phyloP scores from a whole-genome alignment of 176 grass and related monocot species.

The Carex scoparia region DNA sequence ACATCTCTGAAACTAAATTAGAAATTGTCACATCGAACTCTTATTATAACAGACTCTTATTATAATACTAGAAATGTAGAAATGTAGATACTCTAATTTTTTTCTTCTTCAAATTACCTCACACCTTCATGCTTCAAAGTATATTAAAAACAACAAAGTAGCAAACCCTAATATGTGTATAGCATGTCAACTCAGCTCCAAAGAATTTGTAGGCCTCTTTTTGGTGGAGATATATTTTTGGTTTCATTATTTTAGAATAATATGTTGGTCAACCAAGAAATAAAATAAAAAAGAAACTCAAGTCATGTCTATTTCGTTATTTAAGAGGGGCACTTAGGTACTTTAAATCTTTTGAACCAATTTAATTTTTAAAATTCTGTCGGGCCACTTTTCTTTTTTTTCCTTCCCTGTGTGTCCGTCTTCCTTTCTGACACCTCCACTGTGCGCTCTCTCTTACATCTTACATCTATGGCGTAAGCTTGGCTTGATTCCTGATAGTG shows the following conservation, averaged over 20 bases:
- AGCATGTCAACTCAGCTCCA: background rate
- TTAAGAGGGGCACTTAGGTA: slow-evolving; percentile 13
- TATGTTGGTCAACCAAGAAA: slow-evolving; percentile 15
- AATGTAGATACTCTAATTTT: no score
- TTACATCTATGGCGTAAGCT: slow-evolving; percentile 49
- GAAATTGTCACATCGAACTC: no score
- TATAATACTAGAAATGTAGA: no score
- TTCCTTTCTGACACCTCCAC: slow-evolving; percentile 50
- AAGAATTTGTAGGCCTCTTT: background rate
- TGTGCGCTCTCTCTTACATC: slow-evolving; percentile 16
- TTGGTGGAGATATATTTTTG: slow-evolving; percentile 16
- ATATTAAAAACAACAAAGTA: background rate
- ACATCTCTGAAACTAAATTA: no score
- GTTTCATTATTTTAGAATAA: background rate
- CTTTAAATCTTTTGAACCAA: background rate
- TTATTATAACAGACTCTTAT: no score
- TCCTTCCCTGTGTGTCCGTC: slow-evolving; percentile 29
- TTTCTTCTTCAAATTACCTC: no score
- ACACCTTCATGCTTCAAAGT: no score
- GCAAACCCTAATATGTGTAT: background rate
- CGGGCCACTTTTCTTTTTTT: slow-evolving; percentile 10
- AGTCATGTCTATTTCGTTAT: slow-evolving; percentile 23
- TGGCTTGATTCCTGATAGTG: slow-evolving; percentile 98
- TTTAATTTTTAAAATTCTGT: slow-evolving; percentile 12
- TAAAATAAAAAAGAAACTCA: slow-evolving; percentile 8